A percentile compares a stretch with the other conserved stretches of the same genome.
Conservation (phyloP, 345 rosid species). For the Durio zibethinus region DNA sequence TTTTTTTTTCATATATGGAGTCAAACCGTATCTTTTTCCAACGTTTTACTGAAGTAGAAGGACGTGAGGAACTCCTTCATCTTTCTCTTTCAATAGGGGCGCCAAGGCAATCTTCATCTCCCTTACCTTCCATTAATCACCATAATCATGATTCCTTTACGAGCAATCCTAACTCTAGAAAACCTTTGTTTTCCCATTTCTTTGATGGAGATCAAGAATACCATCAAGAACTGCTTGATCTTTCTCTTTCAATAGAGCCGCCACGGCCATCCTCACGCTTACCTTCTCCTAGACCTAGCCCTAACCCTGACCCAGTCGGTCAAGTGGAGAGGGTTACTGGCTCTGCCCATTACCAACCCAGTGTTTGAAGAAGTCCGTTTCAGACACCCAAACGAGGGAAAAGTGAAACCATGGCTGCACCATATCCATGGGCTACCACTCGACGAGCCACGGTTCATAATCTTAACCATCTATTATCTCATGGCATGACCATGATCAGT, state of each 20-base stretch:
- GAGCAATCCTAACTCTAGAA: background rate
- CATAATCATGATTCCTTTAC: background rate
- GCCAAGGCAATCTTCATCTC: background rate
- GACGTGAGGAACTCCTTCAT: background rate
- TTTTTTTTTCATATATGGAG: background rate
- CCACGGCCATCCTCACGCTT: background rate
- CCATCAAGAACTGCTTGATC: background rate
- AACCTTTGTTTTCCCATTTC: background rate
- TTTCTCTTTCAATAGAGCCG: background rate
- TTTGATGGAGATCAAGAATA: background rate
- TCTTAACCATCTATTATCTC: slow-evolving; percentile 22
- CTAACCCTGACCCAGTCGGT: background rate
- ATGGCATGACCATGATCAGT: slow-evolving; percentile 7
- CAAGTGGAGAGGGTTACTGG: background rate
- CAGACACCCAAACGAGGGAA: slow-evolving; percentile 17
- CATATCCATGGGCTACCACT: slow-evolving; percentile 31
- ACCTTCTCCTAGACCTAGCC: background rate
- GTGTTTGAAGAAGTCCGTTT: background rate
- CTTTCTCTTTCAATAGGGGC: background rate
- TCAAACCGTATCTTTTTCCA: background rate
- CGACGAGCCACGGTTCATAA: slow-evolving; percentile 27
- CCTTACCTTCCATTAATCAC: background rate
- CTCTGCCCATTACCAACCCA: background rate
- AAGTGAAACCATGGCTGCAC: slow-evolving; percentile 17
- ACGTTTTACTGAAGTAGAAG: background rate